Base-by-base conservation (phyloP, 1,139 yeast species). In the Yamadazyma jaroonii region DNA sequence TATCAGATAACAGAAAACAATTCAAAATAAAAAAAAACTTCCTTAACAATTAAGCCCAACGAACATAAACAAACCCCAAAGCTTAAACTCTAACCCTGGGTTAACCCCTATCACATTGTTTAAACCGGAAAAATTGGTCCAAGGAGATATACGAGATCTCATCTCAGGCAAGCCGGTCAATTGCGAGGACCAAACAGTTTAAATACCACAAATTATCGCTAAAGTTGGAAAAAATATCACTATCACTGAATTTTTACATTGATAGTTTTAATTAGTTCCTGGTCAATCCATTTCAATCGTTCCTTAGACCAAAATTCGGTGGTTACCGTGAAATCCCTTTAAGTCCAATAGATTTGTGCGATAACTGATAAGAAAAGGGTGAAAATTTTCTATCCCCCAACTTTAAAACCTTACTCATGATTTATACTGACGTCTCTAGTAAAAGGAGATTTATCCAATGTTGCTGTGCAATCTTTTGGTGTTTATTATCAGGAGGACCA, bases 401-500 rank as follows among this genome's bases (percentile, higher is more conserved):
- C 6, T 17, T 17, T 17, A 17, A 17, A 17, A 17, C 20, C 20
- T n/a, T n/a, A n/a, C n/a, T n/a, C n/a, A n/a, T 56, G 61, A 46
- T 33, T 28, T 47, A 51, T 10, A 37, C 41, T 34, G 56, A 57
- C 32, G 52, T 44, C 9, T 32, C 55, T 4, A 37, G 40, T 8
- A 41, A 36, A 2, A 52, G 49, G 31, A 52, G 67, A 25, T 27
- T 59, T 5, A 25, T 47, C 12, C 67, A 61, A 49, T 59, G 62
- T 44, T 41, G 46, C 6, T 62, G 73, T 56, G 74, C 74, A 38
- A 63, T 68, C 5, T 38, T 59, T 35, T 68, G 74, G 74, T 67
- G 74, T 40, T 53, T 69, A 15, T 49, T 70, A 15, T 64, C 74
- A 1, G 76, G 72, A 6, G 76, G 76, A 2, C 71, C 74, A 4